These are phyloP conservation scores for Neoboletus magnificus DNA, from an alignment of 768 basidiomycete species.

Conservation along the genomic window DNA sequence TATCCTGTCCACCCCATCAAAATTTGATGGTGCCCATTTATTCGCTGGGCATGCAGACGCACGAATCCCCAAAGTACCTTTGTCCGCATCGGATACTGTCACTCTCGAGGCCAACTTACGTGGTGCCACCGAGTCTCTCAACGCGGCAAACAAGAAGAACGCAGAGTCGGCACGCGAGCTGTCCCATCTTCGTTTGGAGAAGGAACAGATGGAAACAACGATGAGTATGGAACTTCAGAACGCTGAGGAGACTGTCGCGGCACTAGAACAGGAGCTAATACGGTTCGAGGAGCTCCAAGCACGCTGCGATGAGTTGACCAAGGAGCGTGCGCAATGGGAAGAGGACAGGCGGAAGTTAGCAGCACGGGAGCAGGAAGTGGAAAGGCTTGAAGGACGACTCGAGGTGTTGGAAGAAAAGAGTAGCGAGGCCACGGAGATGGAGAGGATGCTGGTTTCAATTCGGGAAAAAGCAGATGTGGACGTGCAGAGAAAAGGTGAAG, in stretches of 20 bases:
- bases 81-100: slow-evolving; percentile 43
- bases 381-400: slow-evolving; percentile 41
- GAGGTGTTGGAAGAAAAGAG: slow-evolving; percentile 42
- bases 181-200: slow-evolving; percentile 60
- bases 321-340: slow-evolving; percentile 52
- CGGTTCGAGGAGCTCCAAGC: slow-evolving; percentile 46
- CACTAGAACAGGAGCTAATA: slow-evolving; percentile 54
- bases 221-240: slow-evolving; percentile 63
- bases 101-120: slow-evolving; percentile 65
- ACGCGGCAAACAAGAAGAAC: slow-evolving; percentile 57
- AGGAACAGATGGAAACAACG: slow-evolving; percentile 62
- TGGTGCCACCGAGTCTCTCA: slow-evolving; percentile 55
- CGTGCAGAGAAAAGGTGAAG: slow-evolving; percentile 41
- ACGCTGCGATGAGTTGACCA: slow-evolving; percentile 45
- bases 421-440: slow-evolving; percentile 41
- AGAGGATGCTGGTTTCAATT: slow-evolving; percentile 36
- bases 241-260: slow-evolving; percentile 61
- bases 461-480: slow-evolving; percentile 34
- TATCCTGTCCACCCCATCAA: slow-evolving; percentile 43
- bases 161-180: slow-evolving; percentile 61
- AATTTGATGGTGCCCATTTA: slow-evolving; percentile 81
- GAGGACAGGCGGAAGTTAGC: slow-evolving; percentile 41
- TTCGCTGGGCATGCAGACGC: slow-evolving; percentile 80
- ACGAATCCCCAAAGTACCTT: slow-evolving; percentile 46
- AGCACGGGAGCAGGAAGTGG: slow-evolving; percentile 35